Conservation (phyloP, 192 early-diverging fungal genomes). For the Backusella tarrabulga region DNA sequence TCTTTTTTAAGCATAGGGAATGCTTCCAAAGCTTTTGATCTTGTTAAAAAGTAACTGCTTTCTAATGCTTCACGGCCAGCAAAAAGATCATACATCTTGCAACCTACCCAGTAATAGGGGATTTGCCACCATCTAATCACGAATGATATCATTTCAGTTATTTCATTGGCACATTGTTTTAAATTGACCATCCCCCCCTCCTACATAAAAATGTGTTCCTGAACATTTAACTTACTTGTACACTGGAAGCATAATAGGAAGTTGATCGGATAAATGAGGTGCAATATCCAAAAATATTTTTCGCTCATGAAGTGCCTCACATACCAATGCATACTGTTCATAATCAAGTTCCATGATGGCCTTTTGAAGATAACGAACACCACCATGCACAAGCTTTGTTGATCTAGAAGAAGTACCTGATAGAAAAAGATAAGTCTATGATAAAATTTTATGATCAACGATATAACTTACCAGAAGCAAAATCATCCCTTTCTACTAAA, state of each 20-base stretch:
- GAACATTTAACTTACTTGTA: slow-evolving; percentile 64
- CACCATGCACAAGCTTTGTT: slow-evolving; percentile 97
- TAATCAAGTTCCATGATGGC: slow-evolving; percentile 92
- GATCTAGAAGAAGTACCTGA: slow-evolving; percentile 86
- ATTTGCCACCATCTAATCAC: slow-evolving; percentile 86
- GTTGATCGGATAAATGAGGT: slow-evolving; percentile 89
- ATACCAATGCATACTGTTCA: slow-evolving; percentile 95
- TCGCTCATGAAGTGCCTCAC: slow-evolving; percentile 95
- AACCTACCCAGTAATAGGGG: slow-evolving; percentile 94
- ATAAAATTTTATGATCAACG: background rate
- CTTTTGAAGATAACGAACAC: slow-evolving; percentile 96
- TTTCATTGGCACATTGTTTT: background rate
- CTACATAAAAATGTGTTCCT: background rate
- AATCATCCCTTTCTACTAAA: slow-evolving; percentile 95
- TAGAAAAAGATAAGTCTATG: background rate
- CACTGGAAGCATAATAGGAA: slow-evolving; percentile 94
- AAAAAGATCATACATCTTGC: slow-evolving; percentile 89
- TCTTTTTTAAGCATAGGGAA: slow-evolving; percentile 95
- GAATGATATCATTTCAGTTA: slow-evolving; percentile 1
- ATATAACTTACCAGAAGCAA: slow-evolving; percentile 64
- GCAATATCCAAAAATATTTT: slow-evolving; percentile 92
- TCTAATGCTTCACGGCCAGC: slow-evolving; percentile 83
- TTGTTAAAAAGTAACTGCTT: slow-evolving; percentile 81
- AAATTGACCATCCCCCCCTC: background rate
- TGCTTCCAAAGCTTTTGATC: slow-evolving; percentile 84